Percentiles rank a stretch among this genome's conserved stretches.
phyloP scores from a whole-genome alignment of 1,139 yeast genomes.

The Scheffersomyces illinoinensis region DNA sequence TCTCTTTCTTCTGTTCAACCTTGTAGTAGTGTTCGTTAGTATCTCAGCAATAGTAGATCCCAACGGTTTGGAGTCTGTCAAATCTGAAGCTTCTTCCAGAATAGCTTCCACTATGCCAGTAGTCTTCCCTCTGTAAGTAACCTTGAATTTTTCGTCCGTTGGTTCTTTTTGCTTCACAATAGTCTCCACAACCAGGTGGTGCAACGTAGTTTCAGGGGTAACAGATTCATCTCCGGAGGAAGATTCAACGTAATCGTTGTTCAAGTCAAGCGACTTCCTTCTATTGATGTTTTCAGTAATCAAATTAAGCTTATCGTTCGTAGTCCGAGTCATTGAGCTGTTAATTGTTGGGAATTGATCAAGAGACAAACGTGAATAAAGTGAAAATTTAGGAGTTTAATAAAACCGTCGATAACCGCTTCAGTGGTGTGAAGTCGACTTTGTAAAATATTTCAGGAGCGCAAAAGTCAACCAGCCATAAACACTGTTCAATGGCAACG shows the following conservation, averaged over 20 bases:
- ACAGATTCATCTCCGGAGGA: constrained; percentile 7
- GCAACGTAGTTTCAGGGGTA: background rate
- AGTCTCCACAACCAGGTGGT: background rate
- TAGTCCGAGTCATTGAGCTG: background rate
- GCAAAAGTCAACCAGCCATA: background rate
- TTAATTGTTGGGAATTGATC: background rate
- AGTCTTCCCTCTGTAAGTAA: background rate
- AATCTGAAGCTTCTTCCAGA: background rate
- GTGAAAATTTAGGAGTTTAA: background rate
- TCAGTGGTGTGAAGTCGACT: background rate
- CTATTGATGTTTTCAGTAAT: constrained; percentile 15
- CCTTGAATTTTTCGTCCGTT: background rate
- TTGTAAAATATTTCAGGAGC: background rate
- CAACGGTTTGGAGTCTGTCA: background rate
- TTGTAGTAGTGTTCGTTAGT: background rate
- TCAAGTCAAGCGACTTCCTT: constrained; percentile 21
- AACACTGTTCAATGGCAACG: background rate
- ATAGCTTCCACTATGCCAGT: background rate
- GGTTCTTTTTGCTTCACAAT: constrained; percentile 1
- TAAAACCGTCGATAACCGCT: background rate
- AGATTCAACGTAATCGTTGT: constrained; percentile 19
- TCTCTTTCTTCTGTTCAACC: constrained; percentile 5
- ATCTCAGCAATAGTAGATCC: constrained; percentile 2
- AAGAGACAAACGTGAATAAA: background rate
- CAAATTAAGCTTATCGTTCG: background rate